Base-by-base conservation (phyloP, 139 green algal genomes). In the Auxenochlorella pyrenoidosa region DNA sequence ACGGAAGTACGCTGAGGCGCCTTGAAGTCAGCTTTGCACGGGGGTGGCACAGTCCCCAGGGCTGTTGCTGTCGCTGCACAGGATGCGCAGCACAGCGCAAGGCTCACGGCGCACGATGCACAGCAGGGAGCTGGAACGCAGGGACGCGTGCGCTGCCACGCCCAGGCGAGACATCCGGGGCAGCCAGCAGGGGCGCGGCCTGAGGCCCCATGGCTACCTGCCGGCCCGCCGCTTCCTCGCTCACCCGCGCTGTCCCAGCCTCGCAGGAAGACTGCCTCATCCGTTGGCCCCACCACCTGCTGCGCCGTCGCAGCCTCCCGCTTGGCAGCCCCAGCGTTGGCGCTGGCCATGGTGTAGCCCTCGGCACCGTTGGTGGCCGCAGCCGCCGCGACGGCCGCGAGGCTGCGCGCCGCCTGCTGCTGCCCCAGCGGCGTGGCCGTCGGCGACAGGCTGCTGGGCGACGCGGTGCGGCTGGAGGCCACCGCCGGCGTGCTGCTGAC, bases 231-330 rank as follows among this genome's bases (percentile, higher is more conserved):
- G 63, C 63, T 30, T 32, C 32, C 26, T 34, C 26, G 63, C 38
- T 47, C 72, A 79, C 40, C 72, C 21, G 43, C 43, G 75, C 75
- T 81, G 43, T 60, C 41, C 75, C 75, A 81, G 26, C 75, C 75
- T 12, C 75, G 75, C 2, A 81, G 43, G 41, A 81, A 81, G 32
- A 32, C 21, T 0, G 28, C 41, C 13, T 81, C 75, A 63, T 63
- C 15, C 34, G 12, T 21, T 26, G 34, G 21, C 43, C 43, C 15
- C 10, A 12, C 28, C 10, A 38, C 41, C 19, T 38, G 51, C 75
- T 81, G 30, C 43, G 18, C 75, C 3, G 68, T 34, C 54, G 30
- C 70, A 28, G 70, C 38, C n/a, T 72, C 21, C 6, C 78, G 34
- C 51, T 71, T 83, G 78, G 54, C 78, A 36, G 34, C 47, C n/a